Percentiles rank a stretch among this genome's conserved stretches.
phyloP scores from a whole-genome alignment of 2,329 filamentous ascomycete species.

The Penicillium sp. region DNA sequence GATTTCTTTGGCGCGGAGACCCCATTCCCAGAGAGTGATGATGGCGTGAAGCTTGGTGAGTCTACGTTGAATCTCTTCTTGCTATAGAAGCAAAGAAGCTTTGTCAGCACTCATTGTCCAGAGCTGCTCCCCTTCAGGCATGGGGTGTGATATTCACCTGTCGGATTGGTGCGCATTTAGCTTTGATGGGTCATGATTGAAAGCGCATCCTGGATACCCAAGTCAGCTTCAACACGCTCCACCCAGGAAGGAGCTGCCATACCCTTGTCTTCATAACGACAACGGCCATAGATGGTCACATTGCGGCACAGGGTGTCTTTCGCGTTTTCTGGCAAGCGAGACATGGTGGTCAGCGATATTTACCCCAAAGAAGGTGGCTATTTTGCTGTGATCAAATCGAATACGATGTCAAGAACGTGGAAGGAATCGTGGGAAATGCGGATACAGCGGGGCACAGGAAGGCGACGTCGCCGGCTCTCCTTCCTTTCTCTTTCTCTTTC shows the following conservation, averaged over 20 bases:
- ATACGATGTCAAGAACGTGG: background rate
- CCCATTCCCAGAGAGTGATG: constrained; percentile 44
- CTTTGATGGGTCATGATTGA: constrained; percentile 80
- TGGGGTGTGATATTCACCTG: constrained; percentile 33
- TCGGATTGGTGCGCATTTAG: constrained; percentile 46
- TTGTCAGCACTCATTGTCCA: constrained; percentile 20
- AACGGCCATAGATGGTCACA: constrained; percentile 90
- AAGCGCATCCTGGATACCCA: constrained; percentile 65
- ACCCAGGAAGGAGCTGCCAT: constrained; percentile 1
- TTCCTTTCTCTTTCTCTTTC: background rate
- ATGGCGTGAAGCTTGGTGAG: constrained; percentile 90
- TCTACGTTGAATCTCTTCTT: constrained; percentile 89
- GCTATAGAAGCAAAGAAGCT: constrained; percentile 19
- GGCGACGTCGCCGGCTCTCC: too few relatives aligned
- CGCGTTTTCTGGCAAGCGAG: constrained; percentile 60
- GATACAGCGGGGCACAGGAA: background rate
- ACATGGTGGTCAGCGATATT: constrained; percentile 11
- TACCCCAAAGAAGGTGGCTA: background rate
- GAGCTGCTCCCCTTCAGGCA: background rate
- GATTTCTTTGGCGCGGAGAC: constrained; percentile 61
- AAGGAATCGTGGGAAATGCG: background rate
- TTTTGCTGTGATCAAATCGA: background rate
- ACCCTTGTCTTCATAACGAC: constrained; percentile 86
- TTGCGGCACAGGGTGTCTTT: constrained; percentile 92
- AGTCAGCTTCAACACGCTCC: constrained; percentile 6